Evolutionary conservation across 805 yeast genomes (phyloP).

Genomic region (Diddensiella santjacobensis): DNA sequence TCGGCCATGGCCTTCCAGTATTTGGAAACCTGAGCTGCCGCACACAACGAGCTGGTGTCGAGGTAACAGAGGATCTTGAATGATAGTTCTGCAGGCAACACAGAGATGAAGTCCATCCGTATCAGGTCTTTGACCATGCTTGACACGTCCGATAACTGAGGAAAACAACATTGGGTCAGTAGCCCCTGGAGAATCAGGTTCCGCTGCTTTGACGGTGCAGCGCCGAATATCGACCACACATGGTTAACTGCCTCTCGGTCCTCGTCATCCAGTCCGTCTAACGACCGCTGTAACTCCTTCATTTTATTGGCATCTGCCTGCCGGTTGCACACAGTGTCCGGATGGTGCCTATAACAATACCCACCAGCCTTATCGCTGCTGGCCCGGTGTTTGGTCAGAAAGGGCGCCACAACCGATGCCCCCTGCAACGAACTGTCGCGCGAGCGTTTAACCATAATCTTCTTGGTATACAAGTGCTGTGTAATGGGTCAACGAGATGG

Average conservation of each 20-base stretch:
- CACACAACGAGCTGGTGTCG: slow-evolving; percentile 90
- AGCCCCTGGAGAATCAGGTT: slow-evolving; percentile 77
- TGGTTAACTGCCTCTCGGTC: slow-evolving; percentile 77
- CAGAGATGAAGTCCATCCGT: slow-evolving; percentile 81
- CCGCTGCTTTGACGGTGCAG: slow-evolving; percentile 67
- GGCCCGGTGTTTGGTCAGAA: slow-evolving; percentile 8
- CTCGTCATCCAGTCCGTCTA: slow-evolving; percentile 48
- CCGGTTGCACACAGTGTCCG: slow-evolving; percentile 73
- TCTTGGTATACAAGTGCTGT: too few relatives aligned
- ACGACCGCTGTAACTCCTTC: slow-evolving; percentile 54
- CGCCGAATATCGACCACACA: slow-evolving; percentile 79
- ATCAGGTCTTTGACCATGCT: slow-evolving; percentile 75
- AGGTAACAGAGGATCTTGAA: slow-evolving; percentile 81
- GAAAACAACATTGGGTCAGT: slow-evolving; percentile 87
- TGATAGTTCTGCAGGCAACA: slow-evolving; percentile 81
- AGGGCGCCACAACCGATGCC: slow-evolving; percentile 10
- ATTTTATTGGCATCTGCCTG: slow-evolving; percentile 60
- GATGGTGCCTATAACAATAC: slow-evolving; percentile 91
- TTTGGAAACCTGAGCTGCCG: slow-evolving; percentile 87
- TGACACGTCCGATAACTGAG: slow-evolving; percentile 82
- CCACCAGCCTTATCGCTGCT: not conserved
- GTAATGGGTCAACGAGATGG: too few relatives aligned
- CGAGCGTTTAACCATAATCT: too few relatives aligned
- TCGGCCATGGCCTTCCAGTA: slow-evolving; percentile 89
- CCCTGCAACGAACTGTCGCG: not conserved